phyloP scores from a whole-genome alignment of 2,329 filamentous ascomycete genomes.

The Coccinonectria pachysandricola region DNA sequence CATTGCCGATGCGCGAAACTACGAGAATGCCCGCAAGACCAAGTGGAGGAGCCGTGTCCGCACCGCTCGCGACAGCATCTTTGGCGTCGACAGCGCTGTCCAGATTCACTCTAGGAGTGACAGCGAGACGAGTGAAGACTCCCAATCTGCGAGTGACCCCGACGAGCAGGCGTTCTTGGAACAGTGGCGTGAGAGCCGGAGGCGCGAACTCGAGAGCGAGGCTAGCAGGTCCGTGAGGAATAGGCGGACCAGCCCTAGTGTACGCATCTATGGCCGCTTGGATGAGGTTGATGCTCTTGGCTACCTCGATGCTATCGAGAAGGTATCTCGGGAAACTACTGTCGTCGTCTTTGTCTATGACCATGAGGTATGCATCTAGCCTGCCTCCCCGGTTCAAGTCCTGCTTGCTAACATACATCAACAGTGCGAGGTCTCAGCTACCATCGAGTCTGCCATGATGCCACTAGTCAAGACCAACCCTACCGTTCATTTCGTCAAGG shows the following conservation, averaged over 20 bases:
- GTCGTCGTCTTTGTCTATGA: constrained; percentile 95
- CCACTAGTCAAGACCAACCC: constrained; percentile 63
- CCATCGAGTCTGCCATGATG: constrained; percentile 68
- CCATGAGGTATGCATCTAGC: constrained; percentile 54
- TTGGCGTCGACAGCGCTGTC: constrained; percentile 31
- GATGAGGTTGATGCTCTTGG: constrained; percentile 81
- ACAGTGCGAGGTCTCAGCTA: constrained; percentile 67
- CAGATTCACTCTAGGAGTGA: constrained; percentile 23
- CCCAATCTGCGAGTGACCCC: constrained; percentile 39
- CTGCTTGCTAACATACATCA: constrained; percentile 16
- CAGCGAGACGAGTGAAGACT: constrained; percentile 38
- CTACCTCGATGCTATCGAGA: constrained; percentile 94
- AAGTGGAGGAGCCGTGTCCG: constrained; percentile 44
- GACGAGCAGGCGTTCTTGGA: constrained; percentile 75
- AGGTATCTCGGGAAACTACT: constrained; percentile 66
- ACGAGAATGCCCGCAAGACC: constrained; percentile 53
- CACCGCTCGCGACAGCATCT: constrained; percentile 44
- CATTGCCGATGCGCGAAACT: constrained; percentile 72
- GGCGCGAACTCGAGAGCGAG: constrained; percentile 64
- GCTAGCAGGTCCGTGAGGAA: constrained; percentile 44
- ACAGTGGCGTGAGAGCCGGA: constrained; percentile 72
- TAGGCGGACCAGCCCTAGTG: constrained; percentile 64
- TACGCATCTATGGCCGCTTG: constrained; percentile 67
- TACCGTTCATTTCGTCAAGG: constrained; percentile 75
- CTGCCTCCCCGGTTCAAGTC: not conserved